Conservation (phyloP, 2,329 filamentous ascomycete genomes). For the Mycosphaerelloides madeirae region DNA sequence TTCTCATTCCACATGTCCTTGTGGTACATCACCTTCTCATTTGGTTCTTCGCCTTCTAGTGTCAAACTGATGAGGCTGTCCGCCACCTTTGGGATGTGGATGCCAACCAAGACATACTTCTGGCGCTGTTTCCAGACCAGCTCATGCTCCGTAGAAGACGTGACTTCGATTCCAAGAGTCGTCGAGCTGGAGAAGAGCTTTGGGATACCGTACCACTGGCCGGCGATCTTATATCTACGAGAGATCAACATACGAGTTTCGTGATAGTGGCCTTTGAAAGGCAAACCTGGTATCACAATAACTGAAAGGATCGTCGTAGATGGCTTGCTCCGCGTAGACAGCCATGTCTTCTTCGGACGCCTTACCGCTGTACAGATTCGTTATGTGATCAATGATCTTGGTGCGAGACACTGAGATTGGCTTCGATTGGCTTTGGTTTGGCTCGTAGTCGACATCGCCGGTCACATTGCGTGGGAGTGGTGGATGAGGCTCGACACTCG, state of each 20-base stretch:
- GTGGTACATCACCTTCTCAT: constrained; percentile 44
- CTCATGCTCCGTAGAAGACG: constrained; percentile 7
- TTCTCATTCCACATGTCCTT: constrained; percentile 51
- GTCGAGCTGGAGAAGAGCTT: constrained; percentile 13
- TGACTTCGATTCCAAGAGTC: constrained; percentile 14
- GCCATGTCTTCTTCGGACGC: constrained; percentile 47
- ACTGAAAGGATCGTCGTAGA: constrained; percentile 46
- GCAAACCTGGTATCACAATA: constrained; percentile 41
- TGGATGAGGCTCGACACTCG: background rate
- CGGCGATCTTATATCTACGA: constrained; percentile 46
- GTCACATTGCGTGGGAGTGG: constrained; percentile 11
- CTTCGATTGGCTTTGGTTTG: constrained; percentile 36
- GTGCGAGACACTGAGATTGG: constrained; percentile 34
- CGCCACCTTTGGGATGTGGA: constrained; percentile 40
- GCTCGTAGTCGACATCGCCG: constrained; percentile 40
- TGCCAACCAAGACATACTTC: constrained; percentile 19
- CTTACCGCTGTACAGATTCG: constrained; percentile 44
- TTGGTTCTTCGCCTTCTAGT: constrained; percentile 18
- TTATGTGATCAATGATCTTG: constrained; percentile 41
- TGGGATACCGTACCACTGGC: constrained; percentile 45
- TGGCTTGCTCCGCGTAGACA: constrained; percentile 43
- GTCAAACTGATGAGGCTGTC: constrained; percentile 25
- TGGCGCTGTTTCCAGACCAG: constrained; percentile 2
- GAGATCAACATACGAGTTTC: background rate
- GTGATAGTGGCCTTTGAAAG: no score